Evolutionary conservation across 352 stramenopile genomes (phyloP).

Genomic region (Pythium phragmiticola): DNA sequence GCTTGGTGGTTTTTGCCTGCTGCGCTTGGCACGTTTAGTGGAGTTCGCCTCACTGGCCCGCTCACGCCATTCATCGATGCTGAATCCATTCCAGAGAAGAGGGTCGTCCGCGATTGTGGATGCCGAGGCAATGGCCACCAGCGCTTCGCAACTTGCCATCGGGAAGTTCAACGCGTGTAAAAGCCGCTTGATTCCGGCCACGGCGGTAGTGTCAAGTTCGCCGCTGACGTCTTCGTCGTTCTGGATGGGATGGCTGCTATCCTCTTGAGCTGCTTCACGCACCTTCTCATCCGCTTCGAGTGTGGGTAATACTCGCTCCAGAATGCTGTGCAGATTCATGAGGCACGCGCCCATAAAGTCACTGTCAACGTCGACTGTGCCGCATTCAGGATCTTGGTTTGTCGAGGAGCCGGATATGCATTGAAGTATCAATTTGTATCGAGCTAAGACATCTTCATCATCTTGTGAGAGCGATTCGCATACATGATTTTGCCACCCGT

Average conservation of each 20-base stretch:
- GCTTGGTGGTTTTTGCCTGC: not conserved
- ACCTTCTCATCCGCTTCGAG: constrained; percentile 31
- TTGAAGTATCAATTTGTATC: constrained; percentile 9
- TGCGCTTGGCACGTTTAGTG: not conserved
- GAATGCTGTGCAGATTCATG: constrained; percentile 62
- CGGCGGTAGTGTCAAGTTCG: not conserved
- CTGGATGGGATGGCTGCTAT: not conserved
- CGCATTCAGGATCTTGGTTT: not conserved
- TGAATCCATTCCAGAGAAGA: constrained; percentile 45
- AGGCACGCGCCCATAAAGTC: constrained; percentile 55
- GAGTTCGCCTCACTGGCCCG: constrained; percentile 13
- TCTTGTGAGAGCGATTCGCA: not conserved
- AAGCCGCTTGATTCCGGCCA: constrained; percentile 30
- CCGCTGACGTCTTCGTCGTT: constrained; percentile 8
- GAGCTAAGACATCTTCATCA: not conserved
- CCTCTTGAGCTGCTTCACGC: constrained; percentile 9
- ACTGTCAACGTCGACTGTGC: constrained; percentile 21
- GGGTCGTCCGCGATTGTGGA: constrained; percentile 26
- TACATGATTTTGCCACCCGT: not conserved
- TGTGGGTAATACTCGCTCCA: constrained; percentile 37
- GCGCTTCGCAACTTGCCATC: constrained; percentile 29
- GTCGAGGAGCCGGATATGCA: not conserved
- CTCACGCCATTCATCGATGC: constrained; percentile 37
- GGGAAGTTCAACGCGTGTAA: constrained; percentile 49
- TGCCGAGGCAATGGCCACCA: constrained; percentile 28